Conservation (phyloP, 768 basidiomycete species). For the Pleurotus pulmonarius region DNA sequence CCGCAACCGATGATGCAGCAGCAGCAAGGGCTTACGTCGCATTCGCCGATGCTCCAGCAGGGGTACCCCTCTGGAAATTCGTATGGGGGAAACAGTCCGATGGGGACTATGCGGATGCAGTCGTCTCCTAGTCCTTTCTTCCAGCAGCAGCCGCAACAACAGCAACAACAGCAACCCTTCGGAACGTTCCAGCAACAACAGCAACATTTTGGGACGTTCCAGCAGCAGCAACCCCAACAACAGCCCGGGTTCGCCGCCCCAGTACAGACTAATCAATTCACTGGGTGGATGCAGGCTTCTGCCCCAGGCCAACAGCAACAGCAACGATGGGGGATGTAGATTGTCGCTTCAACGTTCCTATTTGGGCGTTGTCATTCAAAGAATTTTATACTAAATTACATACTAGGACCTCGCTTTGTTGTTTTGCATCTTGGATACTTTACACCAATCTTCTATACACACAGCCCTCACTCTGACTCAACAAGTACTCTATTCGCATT, state of each 20-base stretch:
- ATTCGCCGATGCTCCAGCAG: constrained; percentile 1
- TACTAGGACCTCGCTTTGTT: neutral
- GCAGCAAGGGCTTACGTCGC: neutral
- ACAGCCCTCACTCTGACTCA: no score
- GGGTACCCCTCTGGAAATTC: neutral
- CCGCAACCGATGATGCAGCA: neutral
- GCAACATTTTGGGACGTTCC: constrained; percentile 15
- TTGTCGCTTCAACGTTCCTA: neutral
- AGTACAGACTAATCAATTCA: constrained; percentile 23
- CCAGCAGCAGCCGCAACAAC: constrained; percentile 13
- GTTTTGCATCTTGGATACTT: no score
- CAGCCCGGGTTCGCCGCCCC: constrained; percentile 24
- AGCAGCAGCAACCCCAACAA: constrained; percentile 1
- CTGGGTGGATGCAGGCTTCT: constrained; percentile 21
- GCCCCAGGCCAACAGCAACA: constrained; percentile 17
- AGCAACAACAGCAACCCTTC: constrained; percentile 9
- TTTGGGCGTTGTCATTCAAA: neutral
- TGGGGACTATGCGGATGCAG: constrained; percentile 23
- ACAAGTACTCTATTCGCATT: no score
- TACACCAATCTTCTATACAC: no score
- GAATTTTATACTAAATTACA: neutral
- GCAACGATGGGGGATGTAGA: constrained; percentile 36
- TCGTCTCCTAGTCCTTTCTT: constrained; percentile 28
- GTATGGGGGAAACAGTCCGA: constrained; percentile 3
- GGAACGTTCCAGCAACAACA: constrained; percentile 11